Evolutionary conservation across 83 land plant genomes (phyloP).

Genomic region (Diphasiastrum complanatum): DNA sequence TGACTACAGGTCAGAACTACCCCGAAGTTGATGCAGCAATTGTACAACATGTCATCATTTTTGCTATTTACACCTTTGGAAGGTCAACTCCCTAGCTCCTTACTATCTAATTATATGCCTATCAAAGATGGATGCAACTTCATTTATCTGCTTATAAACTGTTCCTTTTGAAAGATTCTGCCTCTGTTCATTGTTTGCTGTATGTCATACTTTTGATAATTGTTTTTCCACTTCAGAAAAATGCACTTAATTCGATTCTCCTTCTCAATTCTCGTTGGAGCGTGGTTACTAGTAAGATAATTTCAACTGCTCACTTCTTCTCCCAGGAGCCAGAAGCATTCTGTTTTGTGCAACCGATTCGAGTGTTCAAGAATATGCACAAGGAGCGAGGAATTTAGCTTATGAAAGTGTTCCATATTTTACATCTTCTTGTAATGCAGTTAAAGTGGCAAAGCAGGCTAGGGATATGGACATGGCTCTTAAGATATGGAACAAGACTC

Average conservation of each 20-base stretch:
- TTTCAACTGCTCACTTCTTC: background rate
- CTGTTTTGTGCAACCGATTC: conserved; percentile 27
- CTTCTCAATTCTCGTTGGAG: too few relatives aligned
- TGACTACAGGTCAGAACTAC: conserved; percentile 1
- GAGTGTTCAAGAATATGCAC: conserved; percentile 7
- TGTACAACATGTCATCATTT: background rate
- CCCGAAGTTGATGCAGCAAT: background rate
- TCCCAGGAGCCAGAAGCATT: conserved; percentile 22
- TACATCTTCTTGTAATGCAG: conserved; percentile 10
- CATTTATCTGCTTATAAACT: background rate
- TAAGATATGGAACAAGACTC: conserved; percentile 15
- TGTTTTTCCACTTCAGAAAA: background rate
- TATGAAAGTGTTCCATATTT: conserved; percentile 19
- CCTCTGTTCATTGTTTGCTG: background rate
- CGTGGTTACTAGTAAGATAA: background rate
- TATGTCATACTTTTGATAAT: background rate
- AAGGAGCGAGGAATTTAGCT: background rate
- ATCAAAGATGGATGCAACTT: background rate
- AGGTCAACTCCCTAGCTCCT: background rate
- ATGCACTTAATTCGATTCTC: background rate
- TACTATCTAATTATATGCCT: too few relatives aligned
- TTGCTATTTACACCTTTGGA: conserved; percentile 2
- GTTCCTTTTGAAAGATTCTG: background rate
- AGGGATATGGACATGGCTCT: conserved; percentile 1
- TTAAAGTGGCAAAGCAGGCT: background rate